A percentile compares a stretch with the other conserved stretches of the same genome.
phyloP scores from a whole-genome alignment of 2,329 filamentous ascomycete genomes.

The Aureobasidium subglaciale region DNA sequence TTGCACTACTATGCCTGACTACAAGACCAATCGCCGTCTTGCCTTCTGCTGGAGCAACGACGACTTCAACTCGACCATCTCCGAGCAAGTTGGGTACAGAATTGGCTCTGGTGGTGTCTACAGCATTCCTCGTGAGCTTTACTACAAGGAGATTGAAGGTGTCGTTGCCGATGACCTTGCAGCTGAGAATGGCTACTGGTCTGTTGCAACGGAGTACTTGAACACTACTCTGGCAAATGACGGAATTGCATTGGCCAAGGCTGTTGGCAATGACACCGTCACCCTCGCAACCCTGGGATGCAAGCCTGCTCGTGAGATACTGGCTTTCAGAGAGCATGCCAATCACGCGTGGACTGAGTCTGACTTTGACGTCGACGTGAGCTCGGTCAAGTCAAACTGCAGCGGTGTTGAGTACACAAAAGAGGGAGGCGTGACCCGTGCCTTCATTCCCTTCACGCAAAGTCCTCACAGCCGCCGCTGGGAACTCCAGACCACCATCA shows the following conservation, averaged over 20 bases:
- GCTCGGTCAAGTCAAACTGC: neutral
- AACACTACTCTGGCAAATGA: slow-evolving; percentile 7
- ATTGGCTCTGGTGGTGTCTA: neutral
- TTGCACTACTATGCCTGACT: slow-evolving; percentile 4
- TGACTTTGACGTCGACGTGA: neutral
- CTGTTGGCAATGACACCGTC: neutral
- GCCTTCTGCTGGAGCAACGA: slow-evolving; percentile 12
- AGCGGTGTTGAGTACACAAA: neutral
- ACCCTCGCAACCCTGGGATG: slow-evolving; percentile 4
- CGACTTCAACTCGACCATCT: slow-evolving; percentile 11
- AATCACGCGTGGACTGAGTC: neutral
- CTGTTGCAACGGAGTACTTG: neutral
- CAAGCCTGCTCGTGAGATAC: slow-evolving; percentile 9
- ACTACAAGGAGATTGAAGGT: slow-evolving; percentile 5
- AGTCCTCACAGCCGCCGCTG: slow-evolving; percentile 5
- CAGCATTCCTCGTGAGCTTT: slow-evolving; percentile 11
- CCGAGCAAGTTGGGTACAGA: neutral
- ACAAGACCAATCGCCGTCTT: slow-evolving; percentile 3
- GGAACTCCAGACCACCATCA: slow-evolving; percentile 5
- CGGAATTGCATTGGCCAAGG: neutral
- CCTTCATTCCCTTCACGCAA: slow-evolving; percentile 6
- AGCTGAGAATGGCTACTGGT: slow-evolving; percentile 9
- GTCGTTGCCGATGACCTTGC: slow-evolving; percentile 12
- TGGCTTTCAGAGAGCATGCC: neutral
- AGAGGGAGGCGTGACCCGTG: neutral